phyloP scores from a whole-genome alignment of 208 protist species.

The Wallacemonas rigidus region DNA sequence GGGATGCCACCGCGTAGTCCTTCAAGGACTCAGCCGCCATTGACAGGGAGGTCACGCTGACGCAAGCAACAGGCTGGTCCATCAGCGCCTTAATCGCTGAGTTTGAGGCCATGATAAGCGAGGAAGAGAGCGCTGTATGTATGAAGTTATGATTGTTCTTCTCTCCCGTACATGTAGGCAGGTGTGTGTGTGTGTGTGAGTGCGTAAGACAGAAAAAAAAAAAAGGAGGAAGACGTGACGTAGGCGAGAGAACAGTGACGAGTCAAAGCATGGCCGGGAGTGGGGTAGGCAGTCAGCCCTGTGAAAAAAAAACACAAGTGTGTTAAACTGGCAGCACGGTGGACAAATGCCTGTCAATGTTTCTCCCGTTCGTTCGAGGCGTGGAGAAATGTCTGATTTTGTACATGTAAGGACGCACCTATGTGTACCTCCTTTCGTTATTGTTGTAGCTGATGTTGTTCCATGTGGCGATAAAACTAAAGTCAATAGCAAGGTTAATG shows the following conservation, averaged over 20 bases:
- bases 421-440: not conserved
- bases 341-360: no score
- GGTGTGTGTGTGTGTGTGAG: slow-evolving; percentile 9
- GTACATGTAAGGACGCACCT: no score
- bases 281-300: no score
- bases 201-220: slow-evolving; percentile 12
- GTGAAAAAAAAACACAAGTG: no score
- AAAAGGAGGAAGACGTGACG: not conserved
- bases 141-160: slow-evolving; percentile 8
- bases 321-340: no score
- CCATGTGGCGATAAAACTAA: no score
- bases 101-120: slow-evolving; percentile 35
- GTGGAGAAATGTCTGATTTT: no score
- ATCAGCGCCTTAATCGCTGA: slow-evolving; percentile 59
- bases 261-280: no score
- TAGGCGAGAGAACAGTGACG: no score
- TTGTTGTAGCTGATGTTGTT: not conserved
- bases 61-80: slow-evolving; percentile 43
- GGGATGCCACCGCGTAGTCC: slow-evolving; percentile 34
- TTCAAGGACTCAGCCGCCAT: slow-evolving; percentile 47
- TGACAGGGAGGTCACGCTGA: slow-evolving; percentile 63
- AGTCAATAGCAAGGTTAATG: no score
- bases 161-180: no score
- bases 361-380: no score
- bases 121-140: slow-evolving; percentile 7